Conservation (phyloP, 306 rosid genomes). For the Rosa rugosa region DNA sequence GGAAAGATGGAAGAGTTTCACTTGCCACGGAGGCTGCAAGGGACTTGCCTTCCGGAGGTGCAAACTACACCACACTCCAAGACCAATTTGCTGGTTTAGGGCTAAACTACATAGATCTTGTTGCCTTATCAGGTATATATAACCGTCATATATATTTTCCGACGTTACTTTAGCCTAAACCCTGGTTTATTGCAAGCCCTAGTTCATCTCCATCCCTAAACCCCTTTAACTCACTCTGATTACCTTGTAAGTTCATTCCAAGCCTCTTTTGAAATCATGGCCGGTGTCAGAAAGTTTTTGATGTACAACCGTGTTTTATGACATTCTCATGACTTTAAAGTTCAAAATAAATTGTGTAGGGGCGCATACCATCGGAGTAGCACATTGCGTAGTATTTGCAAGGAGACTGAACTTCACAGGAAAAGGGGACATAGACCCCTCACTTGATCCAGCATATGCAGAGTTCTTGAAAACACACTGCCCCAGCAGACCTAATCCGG, state of each 20-base stretch:
- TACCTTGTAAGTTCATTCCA: not conserved
- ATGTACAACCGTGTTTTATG: not conserved
- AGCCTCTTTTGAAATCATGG: not conserved
- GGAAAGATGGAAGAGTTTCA: constrained; percentile 48
- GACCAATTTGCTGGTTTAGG: constrained; percentile 22
- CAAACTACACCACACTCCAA: constrained; percentile 33
- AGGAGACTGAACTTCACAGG: constrained; percentile 45
- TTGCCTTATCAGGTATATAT: constrained; percentile 37
- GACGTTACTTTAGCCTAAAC: not conserved
- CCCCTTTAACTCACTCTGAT: not conserved
- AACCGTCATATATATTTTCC: not conserved
- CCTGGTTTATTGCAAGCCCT: not conserved
- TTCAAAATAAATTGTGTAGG: not conserved
- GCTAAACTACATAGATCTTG: constrained; percentile 32
- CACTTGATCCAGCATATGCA: constrained; percentile 22
- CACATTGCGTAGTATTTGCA: constrained; percentile 29
- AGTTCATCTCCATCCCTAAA: not conserved
- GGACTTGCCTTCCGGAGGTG: constrained; percentile 36
- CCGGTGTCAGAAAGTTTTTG: not conserved
- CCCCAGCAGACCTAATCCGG: constrained; percentile 6
- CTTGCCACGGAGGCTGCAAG: constrained; percentile 23
- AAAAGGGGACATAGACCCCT: constrained; percentile 35
- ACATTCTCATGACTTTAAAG: not conserved
- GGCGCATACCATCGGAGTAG: constrained; percentile 43
- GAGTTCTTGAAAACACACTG: constrained; percentile 11